Evolutionary conservation across 208 protist species (phyloP).

Genomic region (Acanthamoeba triangularis): DNA sequence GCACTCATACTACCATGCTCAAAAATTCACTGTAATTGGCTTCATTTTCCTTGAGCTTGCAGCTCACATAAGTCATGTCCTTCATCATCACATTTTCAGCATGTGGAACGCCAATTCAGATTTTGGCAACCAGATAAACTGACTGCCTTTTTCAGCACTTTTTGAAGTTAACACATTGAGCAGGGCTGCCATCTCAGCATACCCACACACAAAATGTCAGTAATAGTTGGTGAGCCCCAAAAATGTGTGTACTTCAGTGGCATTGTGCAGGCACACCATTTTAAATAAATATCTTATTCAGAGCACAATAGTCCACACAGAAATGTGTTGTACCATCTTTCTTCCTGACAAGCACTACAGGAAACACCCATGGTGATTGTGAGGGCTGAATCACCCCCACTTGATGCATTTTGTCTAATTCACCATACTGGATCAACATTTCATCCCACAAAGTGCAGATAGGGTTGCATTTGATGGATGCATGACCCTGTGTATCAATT

Average conservation of each 20-base stretch:
- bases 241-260: neutral
- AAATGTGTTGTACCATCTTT: constrained; percentile 37
- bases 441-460: neutral
- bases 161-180: neutral
- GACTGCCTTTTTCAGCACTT: neutral
- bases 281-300: constrained; percentile 15
- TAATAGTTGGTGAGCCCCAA: constrained; percentile 42
- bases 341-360: neutral
- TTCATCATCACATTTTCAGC: neutral
- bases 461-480: neutral
- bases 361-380: neutral
- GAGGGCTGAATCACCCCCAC: neutral
- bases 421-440: neutral
- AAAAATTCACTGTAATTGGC: neutral
- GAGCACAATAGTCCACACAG: constrained; percentile 58
- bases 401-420: neutral
- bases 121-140: neutral
- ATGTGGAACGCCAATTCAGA: neutral
- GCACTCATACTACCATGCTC: neutral
- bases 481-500: neutral
- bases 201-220: neutral
- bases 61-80: constrained; percentile 36
- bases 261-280: neutral
- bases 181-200: neutral
- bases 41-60: neutral